Evolutionary conservation across 2,329 filamentous ascomycete genomes (phyloP).

Genomic region (Verticillium dahliae): DNA sequence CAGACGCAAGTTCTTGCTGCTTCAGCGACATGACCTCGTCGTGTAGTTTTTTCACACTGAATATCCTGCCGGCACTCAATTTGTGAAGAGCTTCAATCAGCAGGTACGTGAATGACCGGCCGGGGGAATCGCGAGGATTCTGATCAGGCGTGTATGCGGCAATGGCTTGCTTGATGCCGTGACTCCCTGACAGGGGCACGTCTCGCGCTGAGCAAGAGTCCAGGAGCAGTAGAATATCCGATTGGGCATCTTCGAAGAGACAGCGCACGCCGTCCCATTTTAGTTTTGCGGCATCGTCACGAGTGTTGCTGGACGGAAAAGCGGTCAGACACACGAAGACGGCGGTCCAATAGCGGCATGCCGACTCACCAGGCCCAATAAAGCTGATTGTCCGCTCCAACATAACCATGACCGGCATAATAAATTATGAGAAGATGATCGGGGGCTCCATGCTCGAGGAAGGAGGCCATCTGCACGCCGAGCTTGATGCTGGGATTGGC

Average conservation of each 20-base stretch:
- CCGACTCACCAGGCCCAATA: constrained; percentile 60
- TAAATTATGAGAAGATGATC: constrained; percentile 60
- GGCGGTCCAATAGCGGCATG: not conserved
- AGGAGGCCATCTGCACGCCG: constrained; percentile 51
- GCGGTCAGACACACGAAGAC: constrained; percentile 24
- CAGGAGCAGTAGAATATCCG: constrained; percentile 55
- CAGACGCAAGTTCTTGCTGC: constrained; percentile 36
- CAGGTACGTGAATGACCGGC: constrained; percentile 52
- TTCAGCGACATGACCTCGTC: constrained; percentile 45
- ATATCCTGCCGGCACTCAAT: constrained; percentile 44
- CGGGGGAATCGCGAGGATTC: constrained; percentile 31
- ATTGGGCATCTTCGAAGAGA: constrained; percentile 55
- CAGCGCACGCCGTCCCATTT: constrained; percentile 59
- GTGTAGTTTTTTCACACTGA: constrained; percentile 48
- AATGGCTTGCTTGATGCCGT: constrained; percentile 56
- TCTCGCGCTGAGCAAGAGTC: constrained; percentile 56
- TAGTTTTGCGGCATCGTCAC: constrained; percentile 52
- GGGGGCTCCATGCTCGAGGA: constrained; percentile 49
- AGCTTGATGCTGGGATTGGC: constrained; percentile 56
- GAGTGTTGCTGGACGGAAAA: constrained; percentile 39
- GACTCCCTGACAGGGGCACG: constrained; percentile 39
- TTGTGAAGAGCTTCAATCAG: constrained; percentile 49
- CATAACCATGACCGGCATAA: constrained; percentile 56
- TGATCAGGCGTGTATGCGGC: constrained; percentile 53
- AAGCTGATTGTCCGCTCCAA: constrained; percentile 52